Base-by-base conservation (phyloP, 2,329 filamentous ascomycete genomes). In the Ilyonectria sp. region DNA sequence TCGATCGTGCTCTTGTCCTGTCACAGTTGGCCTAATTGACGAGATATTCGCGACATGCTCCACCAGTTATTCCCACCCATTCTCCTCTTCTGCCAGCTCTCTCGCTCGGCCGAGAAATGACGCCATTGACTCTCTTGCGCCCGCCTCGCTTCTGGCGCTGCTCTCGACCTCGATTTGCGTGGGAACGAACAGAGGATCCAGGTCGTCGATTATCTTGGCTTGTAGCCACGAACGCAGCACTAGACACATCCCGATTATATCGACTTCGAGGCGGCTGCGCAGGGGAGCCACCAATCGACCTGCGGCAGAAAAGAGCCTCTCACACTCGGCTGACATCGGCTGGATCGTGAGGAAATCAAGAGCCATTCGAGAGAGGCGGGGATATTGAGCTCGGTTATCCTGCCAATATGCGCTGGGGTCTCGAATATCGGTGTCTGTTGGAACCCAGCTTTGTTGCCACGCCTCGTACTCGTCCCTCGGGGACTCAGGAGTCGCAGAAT, bases 251-350 rank as follows among this genome's bases (percentile, higher is more conserved):
- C 35, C 35, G 35, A 40, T 40, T 40, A 40, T 40, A 40, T 40
- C 35, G 35, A 40, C 35, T 40, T 40, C 35, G 35, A 40, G 35
- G 35, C 35, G 11, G 35, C 35, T 37, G 35, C 61, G 61, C 8
- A 53, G 35, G 23, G 61, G 61, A 4, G 8, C 26, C 15, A 46
- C 61, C 54, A 63, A 52, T 2, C 61, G 33, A 2, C 61, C 54
- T 52, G 44, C 61, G 11, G 61, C 67, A 47, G 67, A 64, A 29
- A 67, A 69, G 9, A 69, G 37, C n/a, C 63, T 53, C 40, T 69
- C 57, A 68, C 19, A 23, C 21, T 23, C 21, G 21, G 21, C 21
- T 23, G 21, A 23, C 21, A 23, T 23, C 21, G 21, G 21, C 21
- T 23, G 21, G 21, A 23, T 23, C 21, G 21, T 23, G 21, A 23